Evolutionary conservation across 2,329 filamentous ascomycete species (phyloP).

Genomic region (Ceratocystis lukuohia): DNA sequence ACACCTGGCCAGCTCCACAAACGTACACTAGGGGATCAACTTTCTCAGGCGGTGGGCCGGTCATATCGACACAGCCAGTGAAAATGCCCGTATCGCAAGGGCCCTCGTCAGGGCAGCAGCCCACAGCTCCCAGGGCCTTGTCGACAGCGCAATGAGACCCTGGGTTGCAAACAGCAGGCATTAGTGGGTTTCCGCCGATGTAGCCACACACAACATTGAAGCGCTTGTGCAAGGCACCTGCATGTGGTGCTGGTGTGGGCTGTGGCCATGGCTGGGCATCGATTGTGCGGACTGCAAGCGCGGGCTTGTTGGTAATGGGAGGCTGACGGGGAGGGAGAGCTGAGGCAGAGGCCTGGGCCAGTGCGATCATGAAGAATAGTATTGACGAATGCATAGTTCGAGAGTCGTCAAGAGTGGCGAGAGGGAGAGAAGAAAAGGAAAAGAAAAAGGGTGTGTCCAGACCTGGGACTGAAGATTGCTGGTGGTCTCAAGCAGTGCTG

Average conservation of each 20-base stretch:
- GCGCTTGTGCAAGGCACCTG: slow-evolving; percentile 64
- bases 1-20: slow-evolving; percentile 38
- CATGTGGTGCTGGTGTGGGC: slow-evolving; percentile 23
- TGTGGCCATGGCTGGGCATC: slow-evolving; percentile 15
- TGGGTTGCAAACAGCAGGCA: slow-evolving; percentile 43
- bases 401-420: too few species aligned
- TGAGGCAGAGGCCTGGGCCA: slow-evolving; percentile 28
- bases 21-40: slow-evolving; percentile 45
- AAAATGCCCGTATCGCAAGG: slow-evolving; percentile 43
- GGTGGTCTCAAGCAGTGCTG: neutral
- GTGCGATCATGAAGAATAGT: slow-evolving; percentile 26
- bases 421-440: too few species aligned
- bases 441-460: neutral
- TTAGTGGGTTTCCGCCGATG: slow-evolving; percentile 37
- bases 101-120: slow-evolving; percentile 41
- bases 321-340: slow-evolving; percentile 31
- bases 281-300: slow-evolving; percentile 27
- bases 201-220: slow-evolving; percentile 55
- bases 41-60: slow-evolving; percentile 36
- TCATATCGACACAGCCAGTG: slow-evolving; percentile 43
- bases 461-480: neutral
- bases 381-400: slow-evolving; percentile 27
- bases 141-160: slow-evolving; percentile 48
- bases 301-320: slow-evolving; percentile 23
- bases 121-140: slow-evolving; percentile 35